Base-by-base conservation (phyloP, 148 eudicot species). In the Silene latifolia region DNA sequence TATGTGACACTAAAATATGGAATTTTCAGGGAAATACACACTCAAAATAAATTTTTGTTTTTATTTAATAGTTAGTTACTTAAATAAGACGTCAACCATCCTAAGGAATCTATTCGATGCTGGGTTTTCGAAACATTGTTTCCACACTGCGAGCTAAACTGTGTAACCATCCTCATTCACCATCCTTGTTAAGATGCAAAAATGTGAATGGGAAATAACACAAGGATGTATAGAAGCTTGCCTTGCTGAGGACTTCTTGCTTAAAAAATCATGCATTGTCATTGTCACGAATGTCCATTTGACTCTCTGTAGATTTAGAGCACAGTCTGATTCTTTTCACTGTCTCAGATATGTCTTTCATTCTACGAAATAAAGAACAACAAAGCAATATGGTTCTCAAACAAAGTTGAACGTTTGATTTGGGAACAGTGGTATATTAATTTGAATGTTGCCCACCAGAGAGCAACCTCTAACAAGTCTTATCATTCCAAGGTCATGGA, bases 391-490 rank as follows among this genome's bases (percentile, higher is more conserved):
- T 95, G 97, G 96, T 95, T 95, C 85, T 84, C 90, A 10, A 89
- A 85, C 81, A 92, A 86, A 82, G 93, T 90, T 79, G 98, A 92
- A 83, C 93, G 96, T 57, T 75, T 85, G 56, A 80, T 87, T 76
- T 95, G 98, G 98, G 98, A 95, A 72, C 98, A 92, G 21, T 95
- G 98, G 98, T 89, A 87, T 71, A 85, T 95, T 76, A 90, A 95
- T 85, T 76, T 95, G 87, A 90, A 90, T 80, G 97, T 95, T 72
- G 91, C 82, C 5, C 97, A 89, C 72, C 88, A 84, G 19, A 92
- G 87, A 85, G 76, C 86, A 66, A 91, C 85, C 74, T 85, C 88
- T 71, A 80, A 90, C 81, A 92, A 95, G 82, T 84, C 91, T 74
- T 86, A 85, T 75, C 87, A 86, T 76, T 89, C 98, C 74, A 95